Percentiles rank a stretch among this genome's conserved stretches.
phyloP scores from a whole-genome alignment of 1,139 yeast genomes.

The Debaryomyces robertsiae region DNA sequence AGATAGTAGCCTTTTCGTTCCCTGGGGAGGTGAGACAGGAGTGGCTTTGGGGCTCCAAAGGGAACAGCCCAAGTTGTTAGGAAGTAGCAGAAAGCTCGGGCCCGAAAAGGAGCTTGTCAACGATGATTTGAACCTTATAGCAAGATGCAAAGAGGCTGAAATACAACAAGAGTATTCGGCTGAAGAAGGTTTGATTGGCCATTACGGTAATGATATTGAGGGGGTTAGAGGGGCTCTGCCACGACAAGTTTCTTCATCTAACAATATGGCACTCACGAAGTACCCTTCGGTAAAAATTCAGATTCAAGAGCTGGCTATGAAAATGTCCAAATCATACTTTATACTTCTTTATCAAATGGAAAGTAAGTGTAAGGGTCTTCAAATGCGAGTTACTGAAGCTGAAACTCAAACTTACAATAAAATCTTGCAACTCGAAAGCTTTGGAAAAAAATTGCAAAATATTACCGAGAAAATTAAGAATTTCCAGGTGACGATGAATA shows the following conservation, averaged over 20 bases:
- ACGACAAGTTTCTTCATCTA: neutral
- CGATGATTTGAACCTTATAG: too few species aligned
- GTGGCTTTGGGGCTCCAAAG: neutral
- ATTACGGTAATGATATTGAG: too few species aligned
- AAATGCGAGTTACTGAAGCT: neutral
- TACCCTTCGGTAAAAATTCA: neutral
- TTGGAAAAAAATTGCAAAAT: neutral
- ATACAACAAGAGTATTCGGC: too few species aligned
- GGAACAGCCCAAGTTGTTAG: neutral
- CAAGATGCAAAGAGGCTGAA: too few species aligned
- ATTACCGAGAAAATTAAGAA: slow-evolving; percentile 1
- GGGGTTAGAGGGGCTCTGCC: too few species aligned
- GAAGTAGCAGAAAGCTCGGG: neutral
- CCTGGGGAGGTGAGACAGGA: neutral
- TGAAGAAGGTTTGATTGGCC: too few species aligned
- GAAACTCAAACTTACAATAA: neutral
- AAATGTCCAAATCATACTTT: slow-evolving; percentile 4
- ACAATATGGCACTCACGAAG: neutral
- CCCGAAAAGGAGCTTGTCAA: too few species aligned
- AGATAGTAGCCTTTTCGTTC: neutral
- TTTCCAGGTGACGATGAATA: neutral
- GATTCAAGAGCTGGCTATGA: neutral
- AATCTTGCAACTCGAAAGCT: neutral
- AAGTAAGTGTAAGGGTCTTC: slow-evolving; percentile 2
- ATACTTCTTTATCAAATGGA: slow-evolving; percentile 3